Conservation (phyloP, 805 yeast genomes). For the Peterozyma xylosa region DNA sequence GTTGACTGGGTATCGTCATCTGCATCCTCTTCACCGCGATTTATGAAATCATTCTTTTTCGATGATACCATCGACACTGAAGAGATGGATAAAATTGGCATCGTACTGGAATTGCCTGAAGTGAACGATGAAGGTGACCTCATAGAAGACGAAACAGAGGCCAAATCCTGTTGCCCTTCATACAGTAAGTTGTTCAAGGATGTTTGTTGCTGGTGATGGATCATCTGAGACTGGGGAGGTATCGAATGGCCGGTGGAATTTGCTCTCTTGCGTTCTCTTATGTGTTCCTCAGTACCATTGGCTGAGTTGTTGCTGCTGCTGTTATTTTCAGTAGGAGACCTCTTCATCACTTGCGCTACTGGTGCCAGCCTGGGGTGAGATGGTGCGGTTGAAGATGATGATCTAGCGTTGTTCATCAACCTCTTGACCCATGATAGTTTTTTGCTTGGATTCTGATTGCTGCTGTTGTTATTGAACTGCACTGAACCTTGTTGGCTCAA, state of each 20-base stretch:
- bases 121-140: constrained; percentile 1
- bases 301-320: background rate
- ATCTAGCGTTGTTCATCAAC: constrained; percentile 20
- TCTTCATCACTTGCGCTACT: background rate
- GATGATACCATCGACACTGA: constrained; percentile 5
- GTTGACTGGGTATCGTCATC: constrained; percentile 23
- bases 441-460: background rate
- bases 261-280: background rate
- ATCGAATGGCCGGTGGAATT: no score
- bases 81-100: constrained; percentile 8
- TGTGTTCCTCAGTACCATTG: background rate
- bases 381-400: no score
- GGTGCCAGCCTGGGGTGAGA: background rate
- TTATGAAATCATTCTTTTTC: background rate
- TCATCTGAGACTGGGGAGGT: no score
- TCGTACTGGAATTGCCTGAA: constrained; percentile 1
- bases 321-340: background rate
- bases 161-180: background rate
- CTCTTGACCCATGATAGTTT: constrained; percentile 27
- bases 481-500: background rate
- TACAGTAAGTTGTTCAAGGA: no score
- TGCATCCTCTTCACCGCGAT: no score
- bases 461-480: background rate
- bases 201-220: no score
- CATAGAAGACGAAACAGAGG: background rate